Base-by-base conservation (phyloP, 2,329 filamentous ascomycete species). In the Hypoxylon sp. region DNA sequence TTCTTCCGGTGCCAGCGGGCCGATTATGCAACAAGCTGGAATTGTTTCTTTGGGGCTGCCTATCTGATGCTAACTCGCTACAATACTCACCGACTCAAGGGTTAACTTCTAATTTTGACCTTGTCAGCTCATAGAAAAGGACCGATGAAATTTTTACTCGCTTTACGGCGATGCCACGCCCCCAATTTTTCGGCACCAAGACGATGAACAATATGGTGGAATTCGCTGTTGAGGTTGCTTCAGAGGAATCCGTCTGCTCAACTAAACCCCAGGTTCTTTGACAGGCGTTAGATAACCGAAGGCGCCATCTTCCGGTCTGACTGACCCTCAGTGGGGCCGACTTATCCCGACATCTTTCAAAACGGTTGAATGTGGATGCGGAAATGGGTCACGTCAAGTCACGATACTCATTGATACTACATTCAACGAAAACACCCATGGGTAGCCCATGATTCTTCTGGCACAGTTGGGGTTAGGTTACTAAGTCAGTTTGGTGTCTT, bases 11-110 rank as follows among this genome's bases (percentile, higher is more conserved):
- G 50, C 22, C 61, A 16, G 55, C 64, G 67, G 67, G 49, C 67
- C 64, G 61, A 69, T 67, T 67, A 63, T 69, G 40, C 38, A 64
- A 50, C 49, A 32, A 49, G 28, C 57, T 46, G 51, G 61, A 60
- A 57, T 64, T 22, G 3, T 52, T 55, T 30, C 18, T 22, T 26
- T 53, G 51, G 49, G 57, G 14, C 26, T 56, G 38, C 63, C 56
- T 64, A 64, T 67, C 55, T 66, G 4, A 63, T 66, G 42, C 36
- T 59, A 64, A 53, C 53, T 62, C 60, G 56, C 53, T 60, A 46
- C 22, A 64, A 61, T 38, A 50, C 11, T 16, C 44, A 33, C 49
- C 52, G 60, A 64, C 56, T 36, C 45, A 62, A 61, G 45, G 49
- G 50, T 56, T 28, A 52, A 54, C n/a, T 50, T 55, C 36, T 54